Evolutionary conservation across 2,329 filamentous ascomycete genomes (phyloP).

Genomic region (Colletotrichum cuscutae): DNA sequence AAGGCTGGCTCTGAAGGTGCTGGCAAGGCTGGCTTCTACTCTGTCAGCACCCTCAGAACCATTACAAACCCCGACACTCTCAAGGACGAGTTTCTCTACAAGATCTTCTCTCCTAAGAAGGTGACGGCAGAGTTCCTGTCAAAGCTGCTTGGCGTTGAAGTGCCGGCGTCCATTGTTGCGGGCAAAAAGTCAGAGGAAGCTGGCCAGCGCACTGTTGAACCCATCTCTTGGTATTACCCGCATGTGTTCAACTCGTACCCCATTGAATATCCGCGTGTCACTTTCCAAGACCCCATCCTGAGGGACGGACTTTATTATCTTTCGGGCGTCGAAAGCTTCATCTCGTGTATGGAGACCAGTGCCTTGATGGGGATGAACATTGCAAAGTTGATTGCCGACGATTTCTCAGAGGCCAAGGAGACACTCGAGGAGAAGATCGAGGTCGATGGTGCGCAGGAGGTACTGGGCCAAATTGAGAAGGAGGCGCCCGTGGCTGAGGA

Average conservation of each 20-base stretch:
- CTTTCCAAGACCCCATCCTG: constrained; percentile 84
- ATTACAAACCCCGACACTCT: constrained; percentile 69
- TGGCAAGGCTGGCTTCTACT: constrained; percentile 85
- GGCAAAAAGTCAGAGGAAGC: constrained; percentile 42
- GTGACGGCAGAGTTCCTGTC: constrained; percentile 65
- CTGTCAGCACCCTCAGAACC: constrained; percentile 77
- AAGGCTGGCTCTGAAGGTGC: constrained; percentile 65
- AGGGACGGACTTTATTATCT: constrained; percentile 76
- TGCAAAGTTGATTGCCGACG: constrained; percentile 75
- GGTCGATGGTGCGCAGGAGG: constrained; percentile 20
- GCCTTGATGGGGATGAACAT: constrained; percentile 91
- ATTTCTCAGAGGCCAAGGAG: constrained; percentile 45
- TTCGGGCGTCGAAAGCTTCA: constrained; percentile 88
- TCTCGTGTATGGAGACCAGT: constrained; percentile 97
- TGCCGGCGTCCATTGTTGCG: constrained; percentile 53
- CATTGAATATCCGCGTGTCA: constrained; percentile 82
- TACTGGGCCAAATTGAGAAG: constrained; percentile 26
- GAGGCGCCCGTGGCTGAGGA: constrained; percentile 34
- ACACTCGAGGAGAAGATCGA: constrained; percentile 12
- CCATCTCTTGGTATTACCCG: constrained; percentile 81
- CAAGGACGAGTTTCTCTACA: constrained; percentile 68
- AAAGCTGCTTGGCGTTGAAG: constrained; percentile 58
- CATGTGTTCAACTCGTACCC: constrained; percentile 89
- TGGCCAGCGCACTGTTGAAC: constrained; percentile 41
- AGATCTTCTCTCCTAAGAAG: constrained; percentile 70